phyloP scores from a whole-genome alignment of 441 rosid genomes.

The Erodium moschatum region DNA sequence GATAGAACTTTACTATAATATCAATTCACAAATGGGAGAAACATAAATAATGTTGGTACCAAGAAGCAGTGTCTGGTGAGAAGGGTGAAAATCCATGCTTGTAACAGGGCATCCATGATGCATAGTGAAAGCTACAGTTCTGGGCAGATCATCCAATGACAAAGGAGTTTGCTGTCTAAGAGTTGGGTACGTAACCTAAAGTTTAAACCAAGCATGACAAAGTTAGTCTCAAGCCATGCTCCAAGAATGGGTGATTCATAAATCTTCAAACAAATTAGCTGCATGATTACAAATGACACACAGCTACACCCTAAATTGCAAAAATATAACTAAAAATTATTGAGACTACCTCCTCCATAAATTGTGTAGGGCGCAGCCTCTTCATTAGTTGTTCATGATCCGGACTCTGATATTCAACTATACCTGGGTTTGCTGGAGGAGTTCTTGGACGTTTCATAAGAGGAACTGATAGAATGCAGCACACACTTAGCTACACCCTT shows the following conservation, averaged over 20 bases:
- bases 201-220: conserved; percentile 35
- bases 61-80: conserved; percentile 60
- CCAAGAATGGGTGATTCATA: conserved; percentile 9
- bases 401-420: conserved; percentile 60
- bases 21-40: conserved; percentile 15
- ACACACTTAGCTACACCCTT: background rate
- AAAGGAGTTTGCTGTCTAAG: conserved; percentile 62
- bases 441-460: conserved; percentile 57
- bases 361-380: conserved; percentile 55
- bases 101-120: conserved; percentile 59
- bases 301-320: conserved; percentile 18
- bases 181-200: conserved; percentile 47
- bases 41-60: conserved; percentile 26
- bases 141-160: conserved; percentile 68
- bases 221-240: background rate
- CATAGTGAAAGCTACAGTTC: conserved; percentile 43
- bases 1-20: conserved; percentile 13
- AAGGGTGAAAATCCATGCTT: conserved; percentile 82
- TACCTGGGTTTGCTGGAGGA: conserved; percentile 47
- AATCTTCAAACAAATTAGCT: conserved; percentile 3
- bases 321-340: conserved; percentile 2
- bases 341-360: conserved; percentile 43
- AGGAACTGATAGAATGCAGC: conserved; percentile 28
- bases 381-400: conserved; percentile 62
- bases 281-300: conserved; percentile 17